These are phyloP conservation scores for Arthroderma sp. DNA, from an alignment of 2,329 filamentous ascomycete genomes.

Conservation along the genomic window DNA sequence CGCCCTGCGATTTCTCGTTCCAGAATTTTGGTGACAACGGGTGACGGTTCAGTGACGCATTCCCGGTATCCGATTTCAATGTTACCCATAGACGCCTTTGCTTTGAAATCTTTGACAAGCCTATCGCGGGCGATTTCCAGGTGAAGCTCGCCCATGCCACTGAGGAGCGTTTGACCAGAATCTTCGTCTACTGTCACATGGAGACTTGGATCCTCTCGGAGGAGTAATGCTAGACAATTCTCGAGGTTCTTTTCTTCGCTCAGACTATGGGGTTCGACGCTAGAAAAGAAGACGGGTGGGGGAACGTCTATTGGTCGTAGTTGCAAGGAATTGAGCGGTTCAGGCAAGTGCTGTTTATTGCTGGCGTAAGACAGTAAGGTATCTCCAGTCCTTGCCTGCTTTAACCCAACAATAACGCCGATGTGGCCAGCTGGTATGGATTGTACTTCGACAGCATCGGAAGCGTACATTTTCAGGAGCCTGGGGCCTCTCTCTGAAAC, in stretches of 20 bases:
- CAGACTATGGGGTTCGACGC: slow-evolving; percentile 67
- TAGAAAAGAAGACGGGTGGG: slow-evolving; percentile 91
- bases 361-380: slow-evolving; percentile 66
- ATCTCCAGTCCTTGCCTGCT: slow-evolving; percentile 84
- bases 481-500: slow-evolving; percentile 67
- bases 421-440: slow-evolving; percentile 78
- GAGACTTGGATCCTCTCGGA: slow-evolving; percentile 85
- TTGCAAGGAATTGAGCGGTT: slow-evolving; percentile 60
- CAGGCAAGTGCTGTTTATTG: slow-evolving; percentile 50
- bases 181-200: slow-evolving; percentile 76
- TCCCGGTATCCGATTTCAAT: slow-evolving; percentile 96
- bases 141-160: slow-evolving; percentile 93
- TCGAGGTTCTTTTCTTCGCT: slow-evolving; percentile 69
- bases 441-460: slow-evolving; percentile 71
- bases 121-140: slow-evolving; percentile 84
- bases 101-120: slow-evolving; percentile 78
- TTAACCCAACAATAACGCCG: slow-evolving; percentile 80
- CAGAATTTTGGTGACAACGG: slow-evolving; percentile 49
- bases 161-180: slow-evolving; percentile 81
- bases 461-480: slow-evolving; percentile 79
- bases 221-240: slow-evolving; percentile 59
- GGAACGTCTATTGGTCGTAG: slow-evolving; percentile 80
- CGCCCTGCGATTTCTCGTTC: slow-evolving; percentile 73
- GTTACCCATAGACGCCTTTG: slow-evolving; percentile 67
- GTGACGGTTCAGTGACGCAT: slow-evolving; percentile 48